These are phyloP conservation scores for Amborella trichopoda DNA, from an alignment of 164 flowering plant genomes.

Conservation along the genomic window DNA sequence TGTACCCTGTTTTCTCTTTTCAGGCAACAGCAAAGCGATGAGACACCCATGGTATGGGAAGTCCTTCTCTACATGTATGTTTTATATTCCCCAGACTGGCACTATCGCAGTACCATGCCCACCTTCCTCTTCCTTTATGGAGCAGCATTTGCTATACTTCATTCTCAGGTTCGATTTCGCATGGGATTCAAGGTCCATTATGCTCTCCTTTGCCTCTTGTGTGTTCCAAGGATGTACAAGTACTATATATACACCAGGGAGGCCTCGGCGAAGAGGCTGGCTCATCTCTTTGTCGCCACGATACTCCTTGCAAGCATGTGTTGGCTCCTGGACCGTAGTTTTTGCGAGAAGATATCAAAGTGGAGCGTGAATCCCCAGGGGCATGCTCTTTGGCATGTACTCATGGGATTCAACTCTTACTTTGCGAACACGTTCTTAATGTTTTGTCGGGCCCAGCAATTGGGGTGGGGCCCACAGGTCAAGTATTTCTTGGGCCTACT, in stretches of 20 bases:
- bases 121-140: constrained; percentile 71
- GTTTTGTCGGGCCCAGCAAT: constrained; percentile 78
- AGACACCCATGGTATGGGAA: constrained; percentile 84
- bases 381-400: constrained; percentile 71
- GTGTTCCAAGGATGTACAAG: constrained; percentile 81
- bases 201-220: constrained; percentile 47
- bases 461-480: constrained; percentile 53
- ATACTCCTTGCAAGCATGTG: constrained; percentile 35
- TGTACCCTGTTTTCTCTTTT: constrained; percentile 1
- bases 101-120: constrained; percentile 80
- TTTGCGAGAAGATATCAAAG: constrained; percentile 31
- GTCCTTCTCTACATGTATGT: constrained; percentile 71
- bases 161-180: constrained; percentile 39
- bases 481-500: constrained; percentile 36
- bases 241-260: constrained; percentile 64
- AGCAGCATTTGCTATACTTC: constrained; percentile 45
- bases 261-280: constrained; percentile 44
- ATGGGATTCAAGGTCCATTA: constrained; percentile 67
- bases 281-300: constrained; percentile 44
- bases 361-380: constrained; percentile 67
- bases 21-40: constrained; percentile 45
- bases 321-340: constrained; percentile 51
- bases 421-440: constrained; percentile 73
- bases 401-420: constrained; percentile 75
- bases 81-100: constrained; percentile 86